Conservation (phyloP, 495 filamentous ascomycete species). For the Chaetomidium leptoderma region DNA sequence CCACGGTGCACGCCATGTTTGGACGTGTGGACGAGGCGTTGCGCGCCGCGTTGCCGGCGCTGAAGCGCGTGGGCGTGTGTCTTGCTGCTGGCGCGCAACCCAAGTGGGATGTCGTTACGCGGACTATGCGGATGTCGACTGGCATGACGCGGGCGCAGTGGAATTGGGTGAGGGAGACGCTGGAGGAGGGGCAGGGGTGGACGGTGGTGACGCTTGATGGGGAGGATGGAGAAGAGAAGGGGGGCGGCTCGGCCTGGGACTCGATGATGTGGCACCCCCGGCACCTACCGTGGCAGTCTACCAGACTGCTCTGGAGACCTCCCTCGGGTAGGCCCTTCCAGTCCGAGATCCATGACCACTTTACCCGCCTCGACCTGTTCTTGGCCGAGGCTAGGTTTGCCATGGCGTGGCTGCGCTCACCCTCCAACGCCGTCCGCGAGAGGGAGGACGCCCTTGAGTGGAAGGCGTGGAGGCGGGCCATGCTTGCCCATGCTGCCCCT, state of each 20-base stretch:
- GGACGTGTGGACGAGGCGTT: background rate
- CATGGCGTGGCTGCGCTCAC: constrained; percentile 4
- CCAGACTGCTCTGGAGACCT: background rate
- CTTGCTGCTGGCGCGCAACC: background rate
- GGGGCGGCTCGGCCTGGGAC: background rate
- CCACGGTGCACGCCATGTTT: background rate
- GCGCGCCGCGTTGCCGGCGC: background rate
- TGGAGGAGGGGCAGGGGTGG: background rate
- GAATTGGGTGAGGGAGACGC: background rate
- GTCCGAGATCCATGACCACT: constrained; percentile 2
- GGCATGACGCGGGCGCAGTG: background rate
- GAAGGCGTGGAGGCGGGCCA: constrained; percentile 1
- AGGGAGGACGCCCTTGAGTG: constrained; percentile 6
- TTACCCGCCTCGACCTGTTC: background rate
- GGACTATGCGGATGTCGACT: background rate
- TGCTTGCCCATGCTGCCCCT: constrained; percentile 10
- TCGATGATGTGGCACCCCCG: background rate
- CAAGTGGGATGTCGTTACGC: background rate
- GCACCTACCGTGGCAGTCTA: background rate
- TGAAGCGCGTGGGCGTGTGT: background rate
- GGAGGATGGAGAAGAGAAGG: background rate
- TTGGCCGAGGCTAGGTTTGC: background rate
- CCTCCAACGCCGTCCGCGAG: background rate
- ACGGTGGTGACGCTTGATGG: background rate
- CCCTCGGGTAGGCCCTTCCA: background rate